Base-by-base conservation (phyloP, 2,329 filamentous ascomycete genomes). In the Blastomyces emzantsi region DNA sequence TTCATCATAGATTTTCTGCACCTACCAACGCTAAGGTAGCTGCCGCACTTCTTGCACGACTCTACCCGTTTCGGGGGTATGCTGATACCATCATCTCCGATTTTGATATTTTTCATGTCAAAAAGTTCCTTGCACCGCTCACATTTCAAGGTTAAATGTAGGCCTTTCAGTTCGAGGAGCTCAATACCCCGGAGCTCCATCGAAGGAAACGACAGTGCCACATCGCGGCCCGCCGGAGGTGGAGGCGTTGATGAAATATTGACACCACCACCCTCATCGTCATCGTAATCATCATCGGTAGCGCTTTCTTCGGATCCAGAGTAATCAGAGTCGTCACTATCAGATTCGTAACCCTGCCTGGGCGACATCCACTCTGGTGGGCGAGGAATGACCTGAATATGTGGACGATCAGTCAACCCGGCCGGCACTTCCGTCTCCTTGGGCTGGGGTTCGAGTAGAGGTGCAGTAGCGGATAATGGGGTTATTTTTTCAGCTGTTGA, bases 181-280 rank as follows among this genome's bases (percentile, higher is more conserved):
- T 94, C 90, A 65, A 94, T 87, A 47, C 87, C 85, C 71, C 90
- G 83, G 1, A 95, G 82, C 70, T 93, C 89, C 64, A 94, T 78
- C 33, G 83, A 86, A 0, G 91, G 90, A 69, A 94, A 91, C 0
- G 87, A 90, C 8, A 95, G 80, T 62, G 89, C 85, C n/a, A 90
- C 88, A 30, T 90, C 90, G 62, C 82, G 80, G 70, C 91, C 89
- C 1, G 79, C 73, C 0, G 78, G 78, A 33, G 77, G 76, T 3
- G 76, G 73, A 7, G 74, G 64, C n/a, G 71, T 62, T 39, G 69
- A 67, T 43, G 73, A 71, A n/a, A 77, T 69, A 49, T 69, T 70
- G 2, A 72, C 74, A 47, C 75, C 79, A 3, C 76, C 75, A 33
- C 71, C 72, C 19, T 67, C 70, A 80, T 82, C 72, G 22, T 67